These are phyloP conservation scores for Aureobasidium namibiae DNA, from an alignment of 2,329 filamentous ascomycete genomes.

Conservation along the genomic window DNA sequence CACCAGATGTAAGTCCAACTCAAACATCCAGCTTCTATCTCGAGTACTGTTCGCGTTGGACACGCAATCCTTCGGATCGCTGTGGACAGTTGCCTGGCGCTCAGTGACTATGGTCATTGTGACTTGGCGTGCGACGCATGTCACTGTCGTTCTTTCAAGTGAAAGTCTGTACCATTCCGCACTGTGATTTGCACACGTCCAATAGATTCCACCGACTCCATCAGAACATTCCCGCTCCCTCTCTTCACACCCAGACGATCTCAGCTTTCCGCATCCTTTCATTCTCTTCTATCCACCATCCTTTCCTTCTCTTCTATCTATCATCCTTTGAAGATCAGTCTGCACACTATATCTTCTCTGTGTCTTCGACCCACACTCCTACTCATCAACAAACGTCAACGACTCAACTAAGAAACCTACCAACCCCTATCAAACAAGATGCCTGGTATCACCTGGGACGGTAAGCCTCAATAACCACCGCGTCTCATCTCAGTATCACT, in stretches of 20 bases:
- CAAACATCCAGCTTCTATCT: too few relatives aligned
- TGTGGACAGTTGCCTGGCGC: too few relatives aligned
- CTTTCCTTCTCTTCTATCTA: background rate
- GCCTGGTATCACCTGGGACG: slow-evolving; percentile 13
- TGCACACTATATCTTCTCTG: background rate
- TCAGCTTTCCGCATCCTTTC: background rate
- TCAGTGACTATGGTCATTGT: too few relatives aligned
- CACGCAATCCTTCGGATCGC: too few relatives aligned
- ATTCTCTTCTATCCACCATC: too few relatives aligned
- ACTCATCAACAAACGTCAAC: background rate
- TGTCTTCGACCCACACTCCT: background rate
- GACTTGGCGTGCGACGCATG: background rate
- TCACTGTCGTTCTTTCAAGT: background rate
- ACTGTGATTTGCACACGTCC: background rate
- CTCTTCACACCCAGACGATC: too few relatives aligned
- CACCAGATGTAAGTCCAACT: too few relatives aligned
- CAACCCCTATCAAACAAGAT: background rate
- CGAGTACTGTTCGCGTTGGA: too few relatives aligned
- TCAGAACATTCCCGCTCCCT: background rate
- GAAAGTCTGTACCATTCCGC: background rate
- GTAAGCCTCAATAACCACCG: background rate
- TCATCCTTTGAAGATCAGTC: background rate
- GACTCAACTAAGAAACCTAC: background rate
- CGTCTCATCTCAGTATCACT: background rate
- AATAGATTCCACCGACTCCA: too few relatives aligned